Evolutionary conservation across 371 early-diverging fungal species (phyloP), one percentile per base, ranked within the genome.

Genomic region (Gilbertella persicaria): DNA sequence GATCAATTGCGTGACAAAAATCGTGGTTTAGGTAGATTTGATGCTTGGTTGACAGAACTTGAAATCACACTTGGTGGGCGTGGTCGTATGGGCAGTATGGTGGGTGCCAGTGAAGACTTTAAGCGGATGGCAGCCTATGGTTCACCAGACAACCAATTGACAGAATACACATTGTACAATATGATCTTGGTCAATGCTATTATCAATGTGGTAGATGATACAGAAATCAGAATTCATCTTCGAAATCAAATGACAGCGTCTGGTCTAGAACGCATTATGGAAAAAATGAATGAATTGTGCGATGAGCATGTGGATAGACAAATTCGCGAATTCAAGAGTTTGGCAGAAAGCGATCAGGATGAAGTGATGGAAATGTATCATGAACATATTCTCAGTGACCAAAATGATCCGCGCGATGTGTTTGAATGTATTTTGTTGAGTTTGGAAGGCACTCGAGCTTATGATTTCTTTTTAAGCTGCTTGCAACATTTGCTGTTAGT

Each of bases 11-110:
- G 75, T 29, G 79, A 82, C 25, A 73, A 75, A 37, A 72, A 75
- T 53, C 67, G 62, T 44, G 83, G 83, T 38, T 73, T 73, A 29
- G 84, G 83, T 16, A 73, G 90, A 28, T 92, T 92, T 50, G 91
- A 90, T 66, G 84, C 87, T n/a, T 92, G 93, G 93, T 68, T 93
- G 63, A 60, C 71, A n/a, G 82, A 87, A 26, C 64, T 91, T 23
- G 86, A 86, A 46, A 71, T 73, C 12, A 82, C 89, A 0, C 70
- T 93, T 14, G 84, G 87, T 49, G 91, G 91, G 3, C 77, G 92
- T 10, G 92, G 92, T 9, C 79, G 86, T n/a, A 87, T 90, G 79
- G 92, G 92, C n/a, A 88, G 87, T 42, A 71, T 87, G 58, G 93
- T 93, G 0, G 90, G 89, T 3, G 92, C 86, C 29, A 87, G 88